Conservation (phyloP, 2,329 filamentous ascomycete species). For the Cladosporium velox region DNA sequence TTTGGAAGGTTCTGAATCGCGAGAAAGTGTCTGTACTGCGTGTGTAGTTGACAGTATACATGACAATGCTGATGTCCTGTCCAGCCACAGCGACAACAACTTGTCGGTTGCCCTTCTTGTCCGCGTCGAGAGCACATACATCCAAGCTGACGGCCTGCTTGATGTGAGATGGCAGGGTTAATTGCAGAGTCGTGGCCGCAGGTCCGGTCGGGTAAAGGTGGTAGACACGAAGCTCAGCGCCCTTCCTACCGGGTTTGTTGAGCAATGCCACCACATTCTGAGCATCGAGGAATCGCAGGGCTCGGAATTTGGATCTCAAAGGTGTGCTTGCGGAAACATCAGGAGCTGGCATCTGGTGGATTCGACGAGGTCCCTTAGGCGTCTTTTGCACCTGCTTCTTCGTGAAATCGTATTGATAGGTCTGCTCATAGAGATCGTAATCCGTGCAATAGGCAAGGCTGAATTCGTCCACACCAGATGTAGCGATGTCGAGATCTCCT, state of each 20-base stretch:
- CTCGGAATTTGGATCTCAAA: conserved; percentile 54
- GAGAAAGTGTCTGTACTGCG: conserved; percentile 48
- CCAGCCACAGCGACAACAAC: conserved; percentile 79
- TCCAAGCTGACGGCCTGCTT: conserved; percentile 78
- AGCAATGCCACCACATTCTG: conserved; percentile 56
- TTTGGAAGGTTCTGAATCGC: conserved; percentile 53
- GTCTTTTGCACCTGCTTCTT: conserved; percentile 41
- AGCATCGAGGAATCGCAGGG: conserved; percentile 57
- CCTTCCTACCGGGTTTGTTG: conserved; percentile 56
- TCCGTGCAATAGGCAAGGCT: conserved; percentile 78
- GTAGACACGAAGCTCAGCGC: conserved; percentile 58
- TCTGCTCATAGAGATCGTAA: conserved; percentile 69
- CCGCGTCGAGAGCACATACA: conserved; percentile 65
- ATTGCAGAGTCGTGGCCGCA: conserved; percentile 52
- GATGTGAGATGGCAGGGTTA: conserved; percentile 66
- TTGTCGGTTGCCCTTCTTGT: conserved; percentile 67
- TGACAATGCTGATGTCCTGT: conserved; percentile 74
- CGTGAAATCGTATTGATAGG: conserved; percentile 54
- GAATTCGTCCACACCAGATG: conserved; percentile 64
- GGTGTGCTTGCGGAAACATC: conserved; percentile 27
- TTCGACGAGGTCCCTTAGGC: conserved; percentile 46
- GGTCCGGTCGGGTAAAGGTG: conserved; percentile 62
- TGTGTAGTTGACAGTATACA: conserved; percentile 77
- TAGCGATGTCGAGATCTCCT: conserved; percentile 69
- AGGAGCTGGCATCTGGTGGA: conserved; percentile 45